Base-by-base conservation (phyloP, 2,329 filamentous ascomycete genomes). In the Macrophomina phaseolina region DNA sequence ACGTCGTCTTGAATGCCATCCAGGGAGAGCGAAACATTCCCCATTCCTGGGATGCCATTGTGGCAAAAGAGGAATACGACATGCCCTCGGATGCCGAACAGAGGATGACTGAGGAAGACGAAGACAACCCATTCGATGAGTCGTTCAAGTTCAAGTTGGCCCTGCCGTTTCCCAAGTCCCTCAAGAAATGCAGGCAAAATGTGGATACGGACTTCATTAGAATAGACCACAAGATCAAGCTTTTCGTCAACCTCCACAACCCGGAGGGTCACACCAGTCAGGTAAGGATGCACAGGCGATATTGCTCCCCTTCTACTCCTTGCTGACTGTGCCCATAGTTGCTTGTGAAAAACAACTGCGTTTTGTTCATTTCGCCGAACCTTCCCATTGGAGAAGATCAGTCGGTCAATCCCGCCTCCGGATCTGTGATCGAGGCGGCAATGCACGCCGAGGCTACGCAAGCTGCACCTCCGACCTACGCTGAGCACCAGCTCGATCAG, bases 251-350 rank as follows among this genome's bases (percentile, higher is more conserved):
- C 55, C 86, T 99, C 46, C 91, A 93, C 78, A 98, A 99, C 73
- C 94, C 95, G 0, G 95, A 99, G 76, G 94, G 94, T 0, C 95
- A 98, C 75, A 86, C 94, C 65, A 97, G 94, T 66, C 94, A 98
- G 85, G 89, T 91, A 83, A 75, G 83, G 32, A 58, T 28, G 14
- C 30, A 38, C 0, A 4, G 6, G 51, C 64, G 18, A 32, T 18
- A 11, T 40, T 58, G 18, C 12, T 55, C 23, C 23, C 23, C 23
- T 55, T 23, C 32, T 45, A 34, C 45, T 30, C 56, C 45, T 58
- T 28, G 67, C 40, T 60, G 23, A 49, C n/a, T 2, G 7, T 16
- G 62, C 1, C 28, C 42, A 40, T 70, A 91, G 89, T 87, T 97
- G 63, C 90, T 94, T 63, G 94, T 94, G 55, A 95, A 93, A 49